Evolutionary conservation across 495 filamentous ascomycete species (phyloP).

Genomic region (Echria macrotheca): DNA sequence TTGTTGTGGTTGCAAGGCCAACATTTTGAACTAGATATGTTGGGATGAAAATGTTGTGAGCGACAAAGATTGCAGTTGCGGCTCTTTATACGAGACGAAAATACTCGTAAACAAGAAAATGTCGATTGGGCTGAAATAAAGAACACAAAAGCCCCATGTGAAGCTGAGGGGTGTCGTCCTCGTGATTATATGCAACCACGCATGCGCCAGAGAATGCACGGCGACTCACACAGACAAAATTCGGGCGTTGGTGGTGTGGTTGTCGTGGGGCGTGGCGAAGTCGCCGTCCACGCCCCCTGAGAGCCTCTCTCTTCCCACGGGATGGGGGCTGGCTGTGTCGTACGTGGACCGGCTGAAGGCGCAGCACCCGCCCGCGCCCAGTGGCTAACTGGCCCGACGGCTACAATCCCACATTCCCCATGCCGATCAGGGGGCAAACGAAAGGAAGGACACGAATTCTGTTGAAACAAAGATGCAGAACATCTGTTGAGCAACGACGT

Average conservation of each 20-base stretch:
- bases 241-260: neutral
- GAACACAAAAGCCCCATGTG: neutral
- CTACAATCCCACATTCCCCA: neutral
- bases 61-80: too few species aligned
- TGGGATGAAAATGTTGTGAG: neutral
- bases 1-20: neutral
- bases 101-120: too few species aligned
- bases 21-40: neutral
- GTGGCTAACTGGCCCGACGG: conserved; percentile 4
- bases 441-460: neutral
- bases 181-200: conserved; percentile 7
- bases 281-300: neutral
- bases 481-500: neutral
- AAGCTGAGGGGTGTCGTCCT: conserved; percentile 1
- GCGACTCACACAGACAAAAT: neutral
- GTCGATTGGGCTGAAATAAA: conserved; percentile 2
- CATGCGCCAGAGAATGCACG: neutral
- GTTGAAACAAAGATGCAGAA: neutral
- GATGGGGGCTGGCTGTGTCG: conserved; percentile 6
- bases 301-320: neutral
- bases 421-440: neutral
- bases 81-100: too few species aligned
- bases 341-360: neutral
- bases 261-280: neutral
- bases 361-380: conserved; percentile 3